Percentiles rank a stretch among this genome's conserved stretches.
Conservation (phyloP, 768 basidiomycete species). For the Pleurotus ostreatus region DNA sequence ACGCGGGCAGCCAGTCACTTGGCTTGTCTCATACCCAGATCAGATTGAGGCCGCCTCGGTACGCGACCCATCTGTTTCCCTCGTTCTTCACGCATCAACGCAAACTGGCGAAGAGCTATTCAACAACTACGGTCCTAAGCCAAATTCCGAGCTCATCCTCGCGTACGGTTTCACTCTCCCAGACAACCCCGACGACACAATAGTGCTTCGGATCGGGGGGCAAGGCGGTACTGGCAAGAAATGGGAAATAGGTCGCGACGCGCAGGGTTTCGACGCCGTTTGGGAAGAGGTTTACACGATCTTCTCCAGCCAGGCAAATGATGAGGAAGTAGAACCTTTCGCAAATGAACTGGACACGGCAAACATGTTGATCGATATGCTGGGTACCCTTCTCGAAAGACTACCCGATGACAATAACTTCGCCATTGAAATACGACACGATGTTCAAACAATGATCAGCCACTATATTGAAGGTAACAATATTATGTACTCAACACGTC, state of each 20-base stretch:
- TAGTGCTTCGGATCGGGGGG: slow-evolving; percentile 74
- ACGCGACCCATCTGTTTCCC: slow-evolving; percentile 35
- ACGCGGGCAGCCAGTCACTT: slow-evolving; percentile 76
- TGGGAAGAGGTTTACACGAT: slow-evolving; percentile 53
- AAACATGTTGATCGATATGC: slow-evolving; percentile 64
- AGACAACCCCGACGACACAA: slow-evolving; percentile 82
- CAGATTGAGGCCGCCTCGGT: slow-evolving; percentile 11
- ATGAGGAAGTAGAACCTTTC: slow-evolving; percentile 29
- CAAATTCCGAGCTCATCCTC: slow-evolving; percentile 85
- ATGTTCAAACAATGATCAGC: slow-evolving; percentile 61
- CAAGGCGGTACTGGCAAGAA: slow-evolving; percentile 28
- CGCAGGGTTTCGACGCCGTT: slow-evolving; percentile 49
- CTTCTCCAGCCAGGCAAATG: slow-evolving; percentile 11
- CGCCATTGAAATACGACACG: slow-evolving; percentile 23
- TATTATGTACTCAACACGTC: neutral
- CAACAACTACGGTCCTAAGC: slow-evolving; percentile 92
- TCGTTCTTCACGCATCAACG: slow-evolving; percentile 50
- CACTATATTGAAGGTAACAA: slow-evolving; percentile 63
- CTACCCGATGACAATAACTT: slow-evolving; percentile 32
- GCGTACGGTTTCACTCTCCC: slow-evolving; percentile 87
- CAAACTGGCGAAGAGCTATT: slow-evolving; percentile 54
- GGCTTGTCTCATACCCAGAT: slow-evolving; percentile 54
- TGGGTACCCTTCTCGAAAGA: slow-evolving; percentile 41
- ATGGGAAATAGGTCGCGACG: slow-evolving; percentile 64
- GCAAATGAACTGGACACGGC: slow-evolving; percentile 71